These are phyloP conservation scores for Talaromyces pinophilus DNA, from an alignment of 2,329 filamentous ascomycete species.

Conservation along the genomic window DNA sequence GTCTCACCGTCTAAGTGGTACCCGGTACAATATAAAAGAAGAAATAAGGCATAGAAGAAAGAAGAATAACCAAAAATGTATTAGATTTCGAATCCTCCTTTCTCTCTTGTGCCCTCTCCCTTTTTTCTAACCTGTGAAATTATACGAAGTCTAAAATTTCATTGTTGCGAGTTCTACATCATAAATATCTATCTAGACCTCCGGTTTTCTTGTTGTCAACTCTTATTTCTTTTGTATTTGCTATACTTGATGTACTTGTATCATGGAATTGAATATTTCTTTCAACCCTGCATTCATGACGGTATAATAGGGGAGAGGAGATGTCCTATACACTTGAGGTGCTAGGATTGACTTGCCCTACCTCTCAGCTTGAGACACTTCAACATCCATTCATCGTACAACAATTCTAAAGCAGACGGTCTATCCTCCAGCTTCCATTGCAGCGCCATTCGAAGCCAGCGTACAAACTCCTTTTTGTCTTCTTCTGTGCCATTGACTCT, in stretches of 20 bases:
- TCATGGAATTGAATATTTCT: constrained; percentile 8
- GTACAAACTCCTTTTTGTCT: constrained; percentile 12
- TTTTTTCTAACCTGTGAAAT: constrained; percentile 12
- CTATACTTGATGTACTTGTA: constrained; percentile 19
- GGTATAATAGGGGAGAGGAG: neutral
- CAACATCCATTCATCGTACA: constrained; percentile 15
- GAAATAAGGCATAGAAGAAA: constrained; percentile 6
- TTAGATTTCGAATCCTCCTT: neutral
- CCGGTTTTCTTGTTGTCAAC: neutral
- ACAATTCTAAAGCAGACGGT: neutral
- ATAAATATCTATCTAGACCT: constrained; percentile 15
- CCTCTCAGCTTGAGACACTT: neutral
- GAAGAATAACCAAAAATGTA: neutral
- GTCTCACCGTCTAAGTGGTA: constrained; percentile 77
- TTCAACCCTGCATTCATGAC: neutral
- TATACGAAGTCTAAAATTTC: constrained; percentile 13
- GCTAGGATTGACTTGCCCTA: neutral
- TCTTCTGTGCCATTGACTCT: neutral
- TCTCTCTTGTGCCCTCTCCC: neutral
- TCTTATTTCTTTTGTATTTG: constrained; percentile 7
- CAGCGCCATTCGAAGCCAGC: constrained; percentile 8
- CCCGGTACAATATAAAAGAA: neutral
- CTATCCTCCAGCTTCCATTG: constrained; percentile 9
- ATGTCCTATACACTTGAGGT: neutral
- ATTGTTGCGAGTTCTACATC: constrained; percentile 12